Evolutionary conservation across 2,329 filamentous ascomycete species (phyloP), one percentile per base, ranked within the genome.

Genomic region (Dactylonectria macrodidyma): DNA sequence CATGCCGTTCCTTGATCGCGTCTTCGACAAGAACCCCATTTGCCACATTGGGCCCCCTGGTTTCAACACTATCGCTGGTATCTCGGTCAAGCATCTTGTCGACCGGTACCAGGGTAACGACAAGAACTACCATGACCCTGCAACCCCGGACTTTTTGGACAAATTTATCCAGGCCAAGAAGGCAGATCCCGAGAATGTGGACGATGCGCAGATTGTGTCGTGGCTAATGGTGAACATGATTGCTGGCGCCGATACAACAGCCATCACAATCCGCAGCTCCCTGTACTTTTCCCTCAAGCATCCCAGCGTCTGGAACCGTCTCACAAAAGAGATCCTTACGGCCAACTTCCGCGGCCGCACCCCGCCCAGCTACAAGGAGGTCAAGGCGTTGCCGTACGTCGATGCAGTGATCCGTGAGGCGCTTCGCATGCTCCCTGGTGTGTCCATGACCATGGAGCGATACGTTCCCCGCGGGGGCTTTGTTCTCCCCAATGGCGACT

Each of bases 381-480:
- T 70, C 12, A 68, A 65, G 41, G 56, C 62, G 1, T 34, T 75
- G 2, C 57, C 73, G 2, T 75, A 75, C 26, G 48, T 70, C 5
- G 68, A 75, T 48, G 84, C 86, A 0, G 82, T 86, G 1, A 77
- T 88, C 12, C 82, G 82, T 26, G 87, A 89, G 73, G 79, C 82
- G 1, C 77, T 84, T 62, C 81, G 86, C 3, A 74, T 86, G 2
- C 81, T 85, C 47, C 84, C 85, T 0, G 80, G 79, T 2, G 78
- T 85, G 5, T 80, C 80, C 1, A 79, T 85, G 69, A 71, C 81
- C 0, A 78, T 87, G 5, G 84, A 86, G 67, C 82, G 86, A 0
- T 74, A 83, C 14, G 84, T 86, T 0, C 84, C 85, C 0, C 24
- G 60, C 1, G 76, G 73, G 4, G 83, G 84, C 5, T 73, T 80